Conservation (phyloP, 2,329 filamentous ascomycete species). For the Paraphoma sp. region DNA sequence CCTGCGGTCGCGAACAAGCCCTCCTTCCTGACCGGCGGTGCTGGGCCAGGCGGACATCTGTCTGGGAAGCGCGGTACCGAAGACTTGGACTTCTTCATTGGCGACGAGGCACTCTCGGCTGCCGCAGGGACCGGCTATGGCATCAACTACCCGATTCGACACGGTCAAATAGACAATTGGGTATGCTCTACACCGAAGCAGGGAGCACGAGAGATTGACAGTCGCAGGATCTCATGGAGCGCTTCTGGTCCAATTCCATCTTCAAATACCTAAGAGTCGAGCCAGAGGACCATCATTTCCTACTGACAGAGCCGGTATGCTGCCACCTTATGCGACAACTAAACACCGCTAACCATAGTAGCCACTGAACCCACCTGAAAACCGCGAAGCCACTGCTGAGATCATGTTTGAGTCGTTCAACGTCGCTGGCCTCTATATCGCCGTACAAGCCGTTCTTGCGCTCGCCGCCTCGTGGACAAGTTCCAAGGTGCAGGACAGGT, state of each 20-base stretch:
- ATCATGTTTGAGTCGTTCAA: constrained; percentile 99
- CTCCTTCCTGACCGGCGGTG: constrained; percentile 90
- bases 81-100: constrained; percentile 98
- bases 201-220: constrained; percentile 10
- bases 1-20: constrained; percentile 94
- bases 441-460: constrained; percentile 95
- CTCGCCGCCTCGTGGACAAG: constrained; percentile 98
- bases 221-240: constrained; percentile 92
- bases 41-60: constrained; percentile 81
- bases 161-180: constrained; percentile 99
- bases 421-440: constrained; percentile 97
- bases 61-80: constrained; percentile 94
- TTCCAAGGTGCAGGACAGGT: constrained; percentile 95
- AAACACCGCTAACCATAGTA: constrained; percentile 49
- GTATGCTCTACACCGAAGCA: constrained; percentile 55
- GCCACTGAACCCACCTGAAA: constrained; percentile 97
- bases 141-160: constrained; percentile 95
- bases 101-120: constrained; percentile 90
- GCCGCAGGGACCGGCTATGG: constrained; percentile 89
- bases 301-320: constrained; percentile 92
- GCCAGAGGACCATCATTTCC: constrained; percentile 97
- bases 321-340: constrained; percentile 1
- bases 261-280: constrained; percentile 99
- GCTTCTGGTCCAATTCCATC: constrained; percentile 99
- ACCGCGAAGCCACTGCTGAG: constrained; percentile 97